Evolutionary conservation across 78 protist species (phyloP), one percentile per base, ranked within the genome.

Genomic region (Paulinella micropora): DNA sequence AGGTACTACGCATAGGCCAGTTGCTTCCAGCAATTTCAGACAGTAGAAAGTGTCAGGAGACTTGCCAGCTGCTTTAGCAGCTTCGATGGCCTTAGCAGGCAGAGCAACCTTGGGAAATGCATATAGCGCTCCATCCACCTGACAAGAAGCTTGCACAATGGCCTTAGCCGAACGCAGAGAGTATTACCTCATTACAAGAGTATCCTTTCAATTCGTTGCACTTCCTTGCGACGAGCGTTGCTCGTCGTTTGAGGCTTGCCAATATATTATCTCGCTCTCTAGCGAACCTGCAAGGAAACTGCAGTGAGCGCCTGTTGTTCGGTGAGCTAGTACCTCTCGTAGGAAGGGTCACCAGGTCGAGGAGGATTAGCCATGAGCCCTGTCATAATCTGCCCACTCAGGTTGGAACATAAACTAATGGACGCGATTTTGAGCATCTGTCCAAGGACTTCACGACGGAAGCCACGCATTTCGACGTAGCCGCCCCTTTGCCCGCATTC

Each of bases 1-100:
- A 37, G 99, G 99, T 15, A 98, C 99, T 28, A 96, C 96, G 87
- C 39, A 39, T 41, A 90, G 77, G 64, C 99, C 99, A 1, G 98
- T 93, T 0, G 34, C 83, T 39, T 98, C 97, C 6, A 98, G 90
- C 37, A 98, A 86, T 39, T 39, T 86, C 84, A 98, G 39, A 82
- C 95, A 92, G 92, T 97, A 98, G 93, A 88, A 92, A 34, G 94
- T 29, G 90, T 98, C 99, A 39, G 99, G 98, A 0, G 90, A 67
- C 88, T 64, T 83, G 86, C 82, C 87, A 3, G 35, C 83, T 2
- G 23, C 39, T 40, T 85, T 32, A 3, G 99, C 99, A 0, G 86
- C 95, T 9, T 82, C 98, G 39, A 96, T 67, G 26, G 97, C 98
- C 35, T 77, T 79, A 1, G 39, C 31, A 3, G 99, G 99, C 29